A percentile compares a stretch with the other conserved stretches of the same genome.
These are phyloP conservation scores for Colletotrichum tropicale DNA, from an alignment of 2,329 filamentous ascomycete species.

Conservation along the genomic window DNA sequence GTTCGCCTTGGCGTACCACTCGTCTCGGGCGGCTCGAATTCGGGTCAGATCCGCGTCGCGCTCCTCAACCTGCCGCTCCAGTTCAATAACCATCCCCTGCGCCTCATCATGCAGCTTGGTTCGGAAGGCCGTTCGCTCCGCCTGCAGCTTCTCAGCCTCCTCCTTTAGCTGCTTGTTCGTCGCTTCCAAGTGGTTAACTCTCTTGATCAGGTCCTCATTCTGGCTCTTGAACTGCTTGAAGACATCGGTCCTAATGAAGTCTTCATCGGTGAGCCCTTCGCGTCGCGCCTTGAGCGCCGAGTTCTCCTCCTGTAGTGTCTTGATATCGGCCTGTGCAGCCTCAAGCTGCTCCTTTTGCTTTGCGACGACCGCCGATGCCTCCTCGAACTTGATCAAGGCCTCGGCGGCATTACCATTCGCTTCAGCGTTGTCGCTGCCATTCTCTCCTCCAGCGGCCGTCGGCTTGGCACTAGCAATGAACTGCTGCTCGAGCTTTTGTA, in stretches of 20 bases:
- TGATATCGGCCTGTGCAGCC: constrained; percentile 77
- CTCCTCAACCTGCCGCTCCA: constrained; percentile 80
- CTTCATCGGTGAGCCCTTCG: constrained; percentile 83
- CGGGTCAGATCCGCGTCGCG: constrained; percentile 86
- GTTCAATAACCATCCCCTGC: constrained; percentile 73
- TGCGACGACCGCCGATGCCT: constrained; percentile 74
- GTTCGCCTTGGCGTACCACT: constrained; percentile 80
- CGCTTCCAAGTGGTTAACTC: constrained; percentile 89
- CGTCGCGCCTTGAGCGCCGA: constrained; percentile 72
- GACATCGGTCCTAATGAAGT: constrained; percentile 89
- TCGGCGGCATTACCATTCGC: constrained; percentile 65
- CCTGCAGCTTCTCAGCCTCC: constrained; percentile 83
- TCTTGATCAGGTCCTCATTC: constrained; percentile 90
- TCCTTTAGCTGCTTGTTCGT: constrained; percentile 84
- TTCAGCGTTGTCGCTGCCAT: constrained; percentile 60
- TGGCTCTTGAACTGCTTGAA: constrained; percentile 92
- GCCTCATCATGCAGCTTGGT: constrained; percentile 82
- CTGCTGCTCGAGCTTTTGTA: constrained; percentile 91
- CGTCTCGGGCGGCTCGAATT: constrained; percentile 83
- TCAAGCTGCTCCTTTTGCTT: constrained; percentile 92
- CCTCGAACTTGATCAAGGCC: constrained; percentile 76
- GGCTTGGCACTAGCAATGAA: constrained; percentile 71
- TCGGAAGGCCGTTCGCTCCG: constrained; percentile 83
- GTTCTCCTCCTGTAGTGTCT: constrained; percentile 76
- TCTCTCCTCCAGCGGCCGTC: constrained; percentile 52